phyloP scores from a whole-genome alignment of 371 early-diverging fungal species.

The Massospora cicadina region DNA sequence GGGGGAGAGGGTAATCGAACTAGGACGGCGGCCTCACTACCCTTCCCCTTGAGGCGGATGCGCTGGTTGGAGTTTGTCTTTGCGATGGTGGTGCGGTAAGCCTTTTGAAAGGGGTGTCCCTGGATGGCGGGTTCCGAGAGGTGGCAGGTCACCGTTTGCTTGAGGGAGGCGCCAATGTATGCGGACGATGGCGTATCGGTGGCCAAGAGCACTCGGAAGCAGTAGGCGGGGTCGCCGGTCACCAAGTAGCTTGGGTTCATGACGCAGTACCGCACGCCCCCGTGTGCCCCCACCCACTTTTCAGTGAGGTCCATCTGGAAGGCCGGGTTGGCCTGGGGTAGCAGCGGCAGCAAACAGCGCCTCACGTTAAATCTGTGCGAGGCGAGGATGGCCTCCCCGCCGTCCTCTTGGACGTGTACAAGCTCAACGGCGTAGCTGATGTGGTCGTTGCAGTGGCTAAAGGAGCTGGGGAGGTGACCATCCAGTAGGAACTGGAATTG shows the following conservation, averaged over 20 bases:
- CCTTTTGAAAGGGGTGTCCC: background rate
- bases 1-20: slow-evolving; percentile 3
- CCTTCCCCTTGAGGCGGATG: background rate
- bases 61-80: slow-evolving; percentile 6
- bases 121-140: background rate
- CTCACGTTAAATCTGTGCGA: background rate
- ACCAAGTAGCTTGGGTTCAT: background rate
- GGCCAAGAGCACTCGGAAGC: background rate
- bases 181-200: background rate
- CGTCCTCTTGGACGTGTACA: background rate
- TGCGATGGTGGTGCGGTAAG: background rate
- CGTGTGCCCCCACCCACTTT: slow-evolving; percentile 1
- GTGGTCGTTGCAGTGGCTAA: background rate
- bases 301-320: background rate
- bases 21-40: background rate
- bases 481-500: slow-evolving; percentile 5
- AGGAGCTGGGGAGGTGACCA: slow-evolving; percentile 8
- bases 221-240: background rate
- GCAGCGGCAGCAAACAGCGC: slow-evolving; percentile 2
- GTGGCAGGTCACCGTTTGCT: slow-evolving; percentile 2
- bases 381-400: background rate
- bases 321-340: background rate
- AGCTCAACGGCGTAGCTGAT: slow-evolving; percentile 4
- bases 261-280: background rate
- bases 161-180: background rate